phyloP scores from a whole-genome alignment of 371 early-diverging fungal species.

The Sporodiniella umbellata region DNA sequence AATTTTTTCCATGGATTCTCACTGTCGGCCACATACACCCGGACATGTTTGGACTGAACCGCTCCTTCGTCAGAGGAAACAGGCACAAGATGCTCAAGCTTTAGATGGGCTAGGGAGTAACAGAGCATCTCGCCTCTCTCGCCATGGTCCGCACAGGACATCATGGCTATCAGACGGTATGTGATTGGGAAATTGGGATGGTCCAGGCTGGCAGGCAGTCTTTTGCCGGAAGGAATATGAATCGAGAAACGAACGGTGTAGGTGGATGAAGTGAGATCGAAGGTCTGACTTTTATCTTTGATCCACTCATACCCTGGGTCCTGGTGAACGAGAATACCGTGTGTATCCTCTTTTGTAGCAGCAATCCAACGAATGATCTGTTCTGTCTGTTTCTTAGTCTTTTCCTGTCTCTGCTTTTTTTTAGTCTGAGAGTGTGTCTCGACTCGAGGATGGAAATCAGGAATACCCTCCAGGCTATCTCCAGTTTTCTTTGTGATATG shows the following conservation, averaged over 20 bases:
- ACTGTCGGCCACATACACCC: not conserved
- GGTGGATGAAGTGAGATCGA: slow-evolving; percentile 1
- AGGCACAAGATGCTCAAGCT: slow-evolving; percentile 3
- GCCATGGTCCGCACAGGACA: not conserved
- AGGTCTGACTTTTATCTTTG: not conserved
- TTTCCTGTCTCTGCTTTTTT: not conserved
- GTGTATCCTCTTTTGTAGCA: not conserved
- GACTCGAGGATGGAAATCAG: not conserved
- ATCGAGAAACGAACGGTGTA: slow-evolving; percentile 9
- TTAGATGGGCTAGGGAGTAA: slow-evolving; percentile 6
- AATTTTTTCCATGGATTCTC: not conserved
- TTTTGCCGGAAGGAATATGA: slow-evolving; percentile 1
- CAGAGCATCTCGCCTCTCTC: not conserved
- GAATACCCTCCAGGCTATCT: not conserved
- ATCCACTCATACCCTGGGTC: not conserved
- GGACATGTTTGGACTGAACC: slow-evolving; percentile 1
- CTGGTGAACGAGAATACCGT: not conserved
- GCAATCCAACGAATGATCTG: slow-evolving; percentile 4
- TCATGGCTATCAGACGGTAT: slow-evolving; percentile 5
- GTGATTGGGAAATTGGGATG: slow-evolving; percentile 12
- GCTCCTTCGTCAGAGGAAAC: not conserved
- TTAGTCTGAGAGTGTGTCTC: not conserved
- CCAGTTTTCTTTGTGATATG: not conserved
- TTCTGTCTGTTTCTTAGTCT: slow-evolving; percentile 8
- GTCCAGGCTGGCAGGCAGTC: slow-evolving; percentile 9